Percentiles rank a stretch among this genome's conserved stretches.
Evolutionary conservation across 2,329 filamentous ascomycete genomes (phyloP).

Genomic region (Eurotiales sp.): DNA sequence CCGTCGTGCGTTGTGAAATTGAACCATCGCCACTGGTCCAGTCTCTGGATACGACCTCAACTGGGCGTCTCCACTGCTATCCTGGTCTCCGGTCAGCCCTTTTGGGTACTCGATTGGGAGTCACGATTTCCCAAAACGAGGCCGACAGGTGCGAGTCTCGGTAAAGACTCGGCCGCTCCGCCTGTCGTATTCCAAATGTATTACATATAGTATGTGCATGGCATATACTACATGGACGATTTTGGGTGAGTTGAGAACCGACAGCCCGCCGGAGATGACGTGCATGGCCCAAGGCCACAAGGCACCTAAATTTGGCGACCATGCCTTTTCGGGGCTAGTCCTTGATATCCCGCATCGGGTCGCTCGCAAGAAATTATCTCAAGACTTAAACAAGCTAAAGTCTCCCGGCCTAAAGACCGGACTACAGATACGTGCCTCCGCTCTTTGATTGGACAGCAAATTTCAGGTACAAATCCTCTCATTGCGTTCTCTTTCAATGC

Average conservation of each 20-base stretch:
- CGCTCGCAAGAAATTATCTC: too few species aligned
- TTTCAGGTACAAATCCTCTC: slow-evolving; percentile 9
- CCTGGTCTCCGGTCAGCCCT: slow-evolving; percentile 13
- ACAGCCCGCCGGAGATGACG: not conserved
- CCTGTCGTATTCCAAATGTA: too few species aligned
- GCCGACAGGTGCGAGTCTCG: too few species aligned
- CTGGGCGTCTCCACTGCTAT: slow-evolving; percentile 5
- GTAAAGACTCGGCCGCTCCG: too few species aligned
- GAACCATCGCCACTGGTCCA: slow-evolving; percentile 2
- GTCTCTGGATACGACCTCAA: slow-evolving; percentile 6
- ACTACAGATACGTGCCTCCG: not conserved
- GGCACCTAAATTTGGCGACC: not conserved
- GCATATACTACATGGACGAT: too few species aligned
- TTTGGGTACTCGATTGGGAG: slow-evolving; percentile 11
- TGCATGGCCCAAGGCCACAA: not conserved
- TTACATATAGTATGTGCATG: too few species aligned
- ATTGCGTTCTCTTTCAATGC: not conserved
- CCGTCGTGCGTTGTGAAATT: not conserved
- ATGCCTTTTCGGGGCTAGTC: slow-evolving; percentile 1
- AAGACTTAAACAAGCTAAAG: too few species aligned
- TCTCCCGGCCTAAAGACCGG: not conserved
- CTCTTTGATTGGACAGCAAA: slow-evolving; percentile 3
- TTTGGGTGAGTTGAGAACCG: too few species aligned
- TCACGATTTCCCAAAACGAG: slow-evolving; percentile 7
- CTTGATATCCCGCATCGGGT: not conserved